Base-by-base conservation (phyloP, 495 filamentous ascomycete species). In the Neurospora hispaniola region DNA sequence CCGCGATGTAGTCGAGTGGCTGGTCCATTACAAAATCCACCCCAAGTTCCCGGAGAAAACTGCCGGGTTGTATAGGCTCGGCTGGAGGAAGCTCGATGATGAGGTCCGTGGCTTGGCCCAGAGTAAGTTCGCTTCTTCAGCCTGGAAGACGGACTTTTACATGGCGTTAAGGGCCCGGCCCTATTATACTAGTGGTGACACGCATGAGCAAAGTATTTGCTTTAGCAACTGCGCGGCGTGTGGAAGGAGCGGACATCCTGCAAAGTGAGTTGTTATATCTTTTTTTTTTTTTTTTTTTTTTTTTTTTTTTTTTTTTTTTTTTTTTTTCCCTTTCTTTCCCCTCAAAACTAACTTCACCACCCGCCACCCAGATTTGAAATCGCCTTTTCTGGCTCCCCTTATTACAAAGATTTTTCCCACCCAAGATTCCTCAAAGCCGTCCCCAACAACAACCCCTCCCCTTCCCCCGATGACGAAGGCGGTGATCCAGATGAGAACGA, bases 1-100 rank as follows among this genome's bases (percentile, higher is more conserved):
- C 82, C 89, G 88, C 46, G 87, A 90, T 75, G 92, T 88, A 0
- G 84, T 97, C 1, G 91, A 93, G 79, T 97, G 93, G 93, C 89
- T 95, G 80, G 89, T 97, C 3, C 88, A 85, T 41, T 81, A 81
- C 76, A 89, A 90, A 73, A 82, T 97, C 48, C 91, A 95, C 75
- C 93, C 93, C 3, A 89, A 86, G 0, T 96, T 95, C 75, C 14
- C 72, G 10, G 77, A 78, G 46, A 82, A 86, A 23, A 82, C 86
- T 2, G 89, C 93, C 71, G 81, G 84, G 4, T 81, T 94, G 11
- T 97, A 94, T 75, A 73, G 83, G 35, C 84, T 92, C 35, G 90
- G 93, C 0, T 94, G 95, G 81, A 80, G 80, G 38, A 95, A 94
- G 75, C 82, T 97, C 0, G 87, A 93, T 72, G 88, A 92, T 73